phyloP scores from a whole-genome alignment of 345 rosid genomes.

The Citropsis articulata region DNA sequence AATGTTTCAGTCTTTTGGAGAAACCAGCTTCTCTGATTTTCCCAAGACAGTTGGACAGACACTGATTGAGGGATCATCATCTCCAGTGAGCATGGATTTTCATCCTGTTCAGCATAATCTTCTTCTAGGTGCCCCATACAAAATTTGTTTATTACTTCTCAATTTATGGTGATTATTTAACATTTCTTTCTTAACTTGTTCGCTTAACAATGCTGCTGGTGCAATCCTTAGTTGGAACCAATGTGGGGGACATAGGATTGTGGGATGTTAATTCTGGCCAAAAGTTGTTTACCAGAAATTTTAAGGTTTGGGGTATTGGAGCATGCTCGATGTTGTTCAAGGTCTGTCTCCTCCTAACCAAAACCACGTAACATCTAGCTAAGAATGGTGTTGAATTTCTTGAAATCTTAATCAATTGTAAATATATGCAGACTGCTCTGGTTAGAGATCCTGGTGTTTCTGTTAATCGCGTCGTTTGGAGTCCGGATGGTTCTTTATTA shows the following conservation, averaged over 20 bases:
- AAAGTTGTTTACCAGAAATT: conserved; percentile 46
- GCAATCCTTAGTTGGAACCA: conserved; percentile 48
- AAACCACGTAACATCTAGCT: not conserved
- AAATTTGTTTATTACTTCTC: not conserved
- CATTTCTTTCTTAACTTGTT: not conserved
- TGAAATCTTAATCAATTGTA: conserved; percentile 16
- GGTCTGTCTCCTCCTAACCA: conserved; percentile 33
- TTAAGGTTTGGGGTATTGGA: conserved; percentile 65
- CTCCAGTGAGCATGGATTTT: conserved; percentile 74
- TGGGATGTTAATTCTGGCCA: conserved; percentile 66
- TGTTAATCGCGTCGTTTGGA: conserved; percentile 45
- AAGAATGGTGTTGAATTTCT: not conserved
- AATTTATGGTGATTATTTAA: conserved; percentile 4
- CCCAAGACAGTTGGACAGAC: conserved; percentile 51
- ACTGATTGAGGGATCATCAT: conserved; percentile 50
- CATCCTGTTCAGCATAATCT: conserved; percentile 62
- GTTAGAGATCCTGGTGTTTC: conserved; percentile 38
- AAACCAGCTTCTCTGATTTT: conserved; percentile 27
- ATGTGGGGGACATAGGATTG: conserved; percentile 28
- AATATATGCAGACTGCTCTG: conserved; percentile 32
- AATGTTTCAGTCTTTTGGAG: conserved; percentile 1
- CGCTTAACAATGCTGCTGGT: conserved; percentile 9
- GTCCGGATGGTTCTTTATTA: conserved; percentile 50
- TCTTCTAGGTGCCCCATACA: conserved; percentile 57
- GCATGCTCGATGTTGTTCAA: conserved; percentile 45